phyloP scores from a whole-genome alignment of 768 basidiomycete species.

The Melanogaster broomeanus region DNA sequence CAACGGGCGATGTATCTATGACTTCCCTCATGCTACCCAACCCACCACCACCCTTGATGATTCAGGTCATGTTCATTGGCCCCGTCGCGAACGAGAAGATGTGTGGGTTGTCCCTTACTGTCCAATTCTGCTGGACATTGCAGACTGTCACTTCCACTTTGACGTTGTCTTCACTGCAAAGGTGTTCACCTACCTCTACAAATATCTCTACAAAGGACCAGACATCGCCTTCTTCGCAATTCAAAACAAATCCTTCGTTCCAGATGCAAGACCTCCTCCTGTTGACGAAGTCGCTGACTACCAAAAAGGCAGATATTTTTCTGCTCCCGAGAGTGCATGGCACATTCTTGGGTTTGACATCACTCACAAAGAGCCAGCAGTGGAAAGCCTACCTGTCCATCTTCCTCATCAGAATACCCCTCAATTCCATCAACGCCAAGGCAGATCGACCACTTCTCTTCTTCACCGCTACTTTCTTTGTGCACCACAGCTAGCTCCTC shows the following conservation, averaged over 20 bases:
- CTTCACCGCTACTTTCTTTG: conserved; percentile 22
- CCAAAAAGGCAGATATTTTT: conserved; percentile 34
- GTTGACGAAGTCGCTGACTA: conserved; percentile 39
- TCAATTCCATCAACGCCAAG: conserved; percentile 22
- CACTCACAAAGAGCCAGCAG: conserved; percentile 34
- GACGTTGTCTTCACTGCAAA: conserved; percentile 31
- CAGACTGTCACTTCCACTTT: conserved; percentile 40
- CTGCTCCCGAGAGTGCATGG: conserved; percentile 39
- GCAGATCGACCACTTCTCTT: conserved; percentile 9
- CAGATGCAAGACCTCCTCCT: not conserved
- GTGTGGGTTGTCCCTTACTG: conserved; percentile 33
- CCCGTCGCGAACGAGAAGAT: conserved; percentile 23
- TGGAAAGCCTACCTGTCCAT: conserved; percentile 38
- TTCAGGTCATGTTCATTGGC: conserved; percentile 31
- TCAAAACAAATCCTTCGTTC: conserved; percentile 2
- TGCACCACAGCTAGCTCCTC: not conserved
- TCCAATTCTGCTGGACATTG: conserved; percentile 22
- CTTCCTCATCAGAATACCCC: conserved; percentile 7
- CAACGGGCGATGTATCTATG: not conserved
- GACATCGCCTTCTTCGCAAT: not conserved
- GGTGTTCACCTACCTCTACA: conserved; percentile 41
- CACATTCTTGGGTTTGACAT: conserved; percentile 37
- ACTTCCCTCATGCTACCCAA: not conserved
- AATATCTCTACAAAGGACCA: conserved; percentile 41
- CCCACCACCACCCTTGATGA: conserved; percentile 24